Base-by-base conservation (phyloP, 1,284 basidiomycete genomes). In the Rhodotorula sp. region DNA sequence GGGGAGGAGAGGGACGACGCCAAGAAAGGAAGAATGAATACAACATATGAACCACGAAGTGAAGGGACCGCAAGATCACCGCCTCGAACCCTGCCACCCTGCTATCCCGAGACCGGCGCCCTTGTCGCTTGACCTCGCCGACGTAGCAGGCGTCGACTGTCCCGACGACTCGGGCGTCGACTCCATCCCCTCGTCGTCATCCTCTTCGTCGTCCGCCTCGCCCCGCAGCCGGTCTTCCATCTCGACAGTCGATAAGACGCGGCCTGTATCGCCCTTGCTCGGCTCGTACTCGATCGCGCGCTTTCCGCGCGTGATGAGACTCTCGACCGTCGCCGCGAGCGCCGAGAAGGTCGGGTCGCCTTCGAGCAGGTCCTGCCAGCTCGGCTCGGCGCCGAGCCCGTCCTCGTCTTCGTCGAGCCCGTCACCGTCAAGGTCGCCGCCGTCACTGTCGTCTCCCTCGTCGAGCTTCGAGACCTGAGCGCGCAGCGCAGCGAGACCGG, bases 281-380 rank as follows among this genome's bases (percentile, higher is more conserved):
- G 64, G 64, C n/a, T 55, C 44, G 34, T 58, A 73, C 58, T 69
- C 70, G 12, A 79, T 19, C 14, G 78, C 78, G 21, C 70, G 64
- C 59, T 66, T 68, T 0, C 70, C 78, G 8, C 71, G 61, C 41
- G 59, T 42, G 21, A 78, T 63, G 42, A 80, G 59, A 4, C 34
- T 25, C 46, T 79, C 78, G 41, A 80, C 50, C 12, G 68, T 34
- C 19, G 53, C 59, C 23, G 75, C 72, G 7, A 76, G 50, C 3
- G 74, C 71, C 1, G 74, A 71, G 49, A 79, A 80, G 12, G 58
- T 53, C 42, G 50, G 34, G 48, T 80, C 79, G 4, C 64, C 45
- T 17, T 67, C 61, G 25, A 79, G 64, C 3, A 80, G 27, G 27
- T 74, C 73, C n/a, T 78, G 77, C 73, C 78, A 77, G 14, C 64